phyloP scores from a whole-genome alignment of 495 filamentous ascomycete genomes.

The Sabuloglossum arenarium region DNA sequence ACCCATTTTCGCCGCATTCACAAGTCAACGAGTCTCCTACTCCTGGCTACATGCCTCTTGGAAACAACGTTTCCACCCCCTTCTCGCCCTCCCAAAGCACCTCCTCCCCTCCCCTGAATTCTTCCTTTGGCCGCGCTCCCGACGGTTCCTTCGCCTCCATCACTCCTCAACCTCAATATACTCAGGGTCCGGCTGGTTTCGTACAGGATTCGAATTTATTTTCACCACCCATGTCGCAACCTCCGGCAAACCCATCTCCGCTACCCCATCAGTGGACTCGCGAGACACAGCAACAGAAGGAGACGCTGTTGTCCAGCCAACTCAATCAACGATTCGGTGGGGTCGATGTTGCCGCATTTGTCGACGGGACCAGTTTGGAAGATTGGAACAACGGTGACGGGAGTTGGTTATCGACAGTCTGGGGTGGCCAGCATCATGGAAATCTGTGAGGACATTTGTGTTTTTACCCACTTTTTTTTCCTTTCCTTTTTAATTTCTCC shows the following conservation, averaged over 20 bases:
- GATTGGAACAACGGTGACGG: not conserved
- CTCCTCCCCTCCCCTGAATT: not conserved
- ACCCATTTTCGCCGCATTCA: not conserved
- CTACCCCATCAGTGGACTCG: not conserved
- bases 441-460: not conserved
- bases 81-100: not conserved
- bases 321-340: not conserved
- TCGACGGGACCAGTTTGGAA: not conserved
- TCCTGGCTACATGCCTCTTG: not conserved
- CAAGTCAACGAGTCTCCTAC: not conserved
- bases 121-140: not conserved
- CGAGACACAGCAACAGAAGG: not conserved
- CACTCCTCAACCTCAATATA: not conserved
- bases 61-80: not conserved
- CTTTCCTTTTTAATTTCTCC: not conserved
- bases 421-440: not conserved
- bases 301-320: not conserved
- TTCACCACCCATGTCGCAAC: not conserved
- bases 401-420: not conserved
- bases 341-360: constrained; percentile 1
- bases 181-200: not conserved
- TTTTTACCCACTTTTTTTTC: not conserved
- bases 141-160: not conserved
- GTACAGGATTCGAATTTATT: not conserved
- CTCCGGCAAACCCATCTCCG: not conserved